Conservation (phyloP, 257 asterid genomes). For the Fraxinus quadrangulata region DNA sequence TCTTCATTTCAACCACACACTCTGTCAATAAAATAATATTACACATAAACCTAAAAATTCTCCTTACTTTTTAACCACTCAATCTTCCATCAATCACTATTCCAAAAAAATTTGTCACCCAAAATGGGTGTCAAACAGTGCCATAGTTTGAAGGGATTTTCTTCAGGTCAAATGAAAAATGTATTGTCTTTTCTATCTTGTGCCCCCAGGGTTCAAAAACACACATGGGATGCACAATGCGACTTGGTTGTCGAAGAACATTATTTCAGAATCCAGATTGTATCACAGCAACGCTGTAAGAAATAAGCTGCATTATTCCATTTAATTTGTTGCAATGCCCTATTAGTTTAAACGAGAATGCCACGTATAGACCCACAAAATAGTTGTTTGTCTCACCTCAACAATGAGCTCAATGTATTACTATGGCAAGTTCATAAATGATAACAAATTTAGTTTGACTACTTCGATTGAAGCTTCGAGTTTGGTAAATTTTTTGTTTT, state of each 20-base stretch:
- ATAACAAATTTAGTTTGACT: neutral
- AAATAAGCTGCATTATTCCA: conserved; percentile 13
- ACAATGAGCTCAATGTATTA: neutral
- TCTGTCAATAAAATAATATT: no score
- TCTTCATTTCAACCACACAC: no score
- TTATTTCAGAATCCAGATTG: conserved; percentile 79
- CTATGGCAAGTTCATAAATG: neutral
- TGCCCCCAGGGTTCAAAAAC: conserved; percentile 76
- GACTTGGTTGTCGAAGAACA: conserved; percentile 93
- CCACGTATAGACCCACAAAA: neutral
- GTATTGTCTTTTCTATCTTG: conserved; percentile 8
- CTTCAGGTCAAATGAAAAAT: conserved; percentile 25
- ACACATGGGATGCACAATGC: conserved; percentile 98
- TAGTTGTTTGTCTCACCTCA: conserved; percentile 1
- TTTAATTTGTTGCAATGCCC: conserved; percentile 1
- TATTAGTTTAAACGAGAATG: neutral
- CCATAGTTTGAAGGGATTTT: neutral
- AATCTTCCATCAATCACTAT: no score
- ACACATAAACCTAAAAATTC: no score
- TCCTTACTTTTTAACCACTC: no score
- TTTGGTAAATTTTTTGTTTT: neutral
- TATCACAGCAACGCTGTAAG: conserved; percentile 85
- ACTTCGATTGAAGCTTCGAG: neutral
- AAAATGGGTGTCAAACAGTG: no score
- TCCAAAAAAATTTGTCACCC: no score